Percentiles rank a stretch among this genome's conserved stretches.
Conservation (phyloP, 2,329 filamentous ascomycete species). For the Sclerotinia subarctica region DNA sequence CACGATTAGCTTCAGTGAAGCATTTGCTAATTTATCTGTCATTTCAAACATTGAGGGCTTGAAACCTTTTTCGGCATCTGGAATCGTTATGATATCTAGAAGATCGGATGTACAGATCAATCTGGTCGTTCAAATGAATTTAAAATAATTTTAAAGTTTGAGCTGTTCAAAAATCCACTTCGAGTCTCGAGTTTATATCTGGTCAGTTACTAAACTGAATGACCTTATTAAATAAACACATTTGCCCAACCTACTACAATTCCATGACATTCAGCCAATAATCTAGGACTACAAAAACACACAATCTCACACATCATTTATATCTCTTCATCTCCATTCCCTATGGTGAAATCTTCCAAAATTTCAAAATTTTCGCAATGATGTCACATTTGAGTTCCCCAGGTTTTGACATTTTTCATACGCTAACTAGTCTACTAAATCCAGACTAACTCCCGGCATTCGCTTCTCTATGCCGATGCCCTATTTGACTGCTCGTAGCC, state of each 20-base stretch:
- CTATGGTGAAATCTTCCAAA: not conserved
- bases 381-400: not conserved
- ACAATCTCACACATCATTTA: too few species aligned
- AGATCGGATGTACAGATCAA: too few species aligned
- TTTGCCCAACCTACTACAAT: not conserved
- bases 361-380: not conserved
- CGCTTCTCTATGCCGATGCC: not conserved
- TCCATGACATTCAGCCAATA: not conserved
- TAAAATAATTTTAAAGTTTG: too few species aligned
- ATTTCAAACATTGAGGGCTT: not conserved
- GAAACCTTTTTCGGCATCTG: not conserved
- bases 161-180: not conserved
- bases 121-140: too few species aligned
- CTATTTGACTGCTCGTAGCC: not conserved
- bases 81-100: not conserved
- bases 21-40: not conserved
- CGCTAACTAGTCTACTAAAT: not conserved
- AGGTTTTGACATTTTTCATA: not conserved
- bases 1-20: not conserved
- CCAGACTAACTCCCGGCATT: not conserved
- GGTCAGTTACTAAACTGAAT: not conserved
- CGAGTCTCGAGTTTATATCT: not conserved
- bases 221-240: not conserved
- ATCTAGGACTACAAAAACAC: not conserved
- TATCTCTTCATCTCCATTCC: not conserved